These are phyloP conservation scores for Phtheirospermum japonicum DNA, from an alignment of 257 asterid genomes.

Conservation along the genomic window DNA sequence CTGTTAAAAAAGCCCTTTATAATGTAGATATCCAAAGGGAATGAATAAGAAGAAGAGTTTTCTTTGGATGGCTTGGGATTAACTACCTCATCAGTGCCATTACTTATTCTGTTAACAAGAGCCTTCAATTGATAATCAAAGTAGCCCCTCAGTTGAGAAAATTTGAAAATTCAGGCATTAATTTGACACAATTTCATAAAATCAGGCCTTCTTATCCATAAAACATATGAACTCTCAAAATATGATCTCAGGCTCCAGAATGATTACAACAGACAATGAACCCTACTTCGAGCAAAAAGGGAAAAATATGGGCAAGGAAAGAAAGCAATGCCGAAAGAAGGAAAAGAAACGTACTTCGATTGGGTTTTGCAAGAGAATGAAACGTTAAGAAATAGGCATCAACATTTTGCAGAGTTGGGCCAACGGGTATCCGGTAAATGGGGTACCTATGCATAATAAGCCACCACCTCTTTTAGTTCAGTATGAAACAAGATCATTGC, in stretches of 20 bases:
- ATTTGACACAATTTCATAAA: too few species aligned
- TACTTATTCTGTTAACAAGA: too few species aligned
- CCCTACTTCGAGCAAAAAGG: not conserved
- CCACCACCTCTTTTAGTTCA: constrained; percentile 20
- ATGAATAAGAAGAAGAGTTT: too few species aligned
- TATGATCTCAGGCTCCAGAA: too few species aligned
- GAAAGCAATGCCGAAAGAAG: not conserved
- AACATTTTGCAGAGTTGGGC: constrained; percentile 84
- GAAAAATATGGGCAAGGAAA: not conserved
- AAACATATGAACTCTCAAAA: not conserved
- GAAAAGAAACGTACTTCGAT: constrained; percentile 42
- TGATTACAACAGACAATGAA: not conserved
- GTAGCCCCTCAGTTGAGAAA: too few species aligned
- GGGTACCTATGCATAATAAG: constrained; percentile 66
- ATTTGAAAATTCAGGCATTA: too few species aligned
- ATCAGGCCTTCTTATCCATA: not conserved
- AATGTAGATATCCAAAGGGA: too few species aligned
- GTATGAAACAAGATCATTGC: constrained; percentile 1
- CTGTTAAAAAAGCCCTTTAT: too few species aligned
- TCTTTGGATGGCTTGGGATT: too few species aligned
- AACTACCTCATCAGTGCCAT: too few species aligned
- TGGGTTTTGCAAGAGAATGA: constrained; percentile 76
- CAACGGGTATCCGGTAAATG: constrained; percentile 89
- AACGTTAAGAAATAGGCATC: constrained; percentile 91
- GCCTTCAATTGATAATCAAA: too few species aligned